Conservation (phyloP, 768 basidiomycete genomes). For the Coprinopsis marcescibilis region DNA sequence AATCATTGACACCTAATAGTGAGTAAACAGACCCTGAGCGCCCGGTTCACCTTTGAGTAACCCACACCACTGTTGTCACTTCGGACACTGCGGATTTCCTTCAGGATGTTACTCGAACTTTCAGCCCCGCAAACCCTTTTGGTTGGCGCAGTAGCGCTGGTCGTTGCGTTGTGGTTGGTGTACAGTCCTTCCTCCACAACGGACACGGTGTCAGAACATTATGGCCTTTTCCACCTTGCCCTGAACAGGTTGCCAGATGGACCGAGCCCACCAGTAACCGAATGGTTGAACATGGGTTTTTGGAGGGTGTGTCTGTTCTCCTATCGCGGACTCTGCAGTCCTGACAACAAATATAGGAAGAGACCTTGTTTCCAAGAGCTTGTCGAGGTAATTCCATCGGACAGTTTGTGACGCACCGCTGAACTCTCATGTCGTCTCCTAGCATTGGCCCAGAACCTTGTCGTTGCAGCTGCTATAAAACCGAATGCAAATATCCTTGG, state of each 20-base stretch:
- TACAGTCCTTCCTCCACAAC: no score
- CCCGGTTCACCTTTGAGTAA: no score
- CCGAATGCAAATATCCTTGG: slow-evolving; percentile 47
- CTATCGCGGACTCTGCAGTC: not conserved
- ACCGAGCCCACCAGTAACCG: slow-evolving; percentile 37
- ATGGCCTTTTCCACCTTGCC: slow-evolving; percentile 51
- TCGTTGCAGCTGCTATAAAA: slow-evolving; percentile 35
- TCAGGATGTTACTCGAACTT: no score
- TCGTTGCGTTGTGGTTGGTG: no score
- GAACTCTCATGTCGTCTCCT: not conserved
- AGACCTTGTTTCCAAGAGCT: slow-evolving; percentile 47
- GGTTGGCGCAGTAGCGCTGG: no score
- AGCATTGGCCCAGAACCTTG: slow-evolving; percentile 47
- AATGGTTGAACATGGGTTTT: slow-evolving; percentile 71
- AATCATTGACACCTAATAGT: no score
- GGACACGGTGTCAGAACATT: no score
- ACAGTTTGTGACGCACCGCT: not conserved
- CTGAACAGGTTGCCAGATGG: slow-evolving; percentile 41
- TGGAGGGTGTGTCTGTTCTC: slow-evolving; percentile 43
- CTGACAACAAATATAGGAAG: slow-evolving; percentile 28
- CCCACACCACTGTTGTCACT: no score
- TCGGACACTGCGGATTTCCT: no score
- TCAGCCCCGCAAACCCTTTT: no score
- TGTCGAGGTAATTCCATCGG: slow-evolving; percentile 42
- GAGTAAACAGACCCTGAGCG: no score